Conservation (phyloP, 805 yeast genomes). For the Zygosaccharomyces gambellarensis region DNA sequence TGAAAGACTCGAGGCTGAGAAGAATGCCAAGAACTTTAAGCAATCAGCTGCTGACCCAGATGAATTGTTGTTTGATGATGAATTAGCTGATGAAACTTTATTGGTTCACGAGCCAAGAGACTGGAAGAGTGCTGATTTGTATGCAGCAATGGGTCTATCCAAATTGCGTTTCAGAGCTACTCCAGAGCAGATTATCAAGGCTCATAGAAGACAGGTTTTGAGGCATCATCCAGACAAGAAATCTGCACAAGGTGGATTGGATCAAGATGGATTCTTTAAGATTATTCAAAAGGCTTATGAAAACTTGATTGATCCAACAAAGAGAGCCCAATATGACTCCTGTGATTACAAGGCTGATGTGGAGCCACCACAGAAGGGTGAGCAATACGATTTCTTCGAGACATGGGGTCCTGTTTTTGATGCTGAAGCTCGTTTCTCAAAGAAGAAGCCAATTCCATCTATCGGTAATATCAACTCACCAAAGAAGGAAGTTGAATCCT, state of each 20-base stretch:
- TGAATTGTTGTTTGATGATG: slow-evolving; percentile 43
- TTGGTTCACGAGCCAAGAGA: slow-evolving; percentile 92
- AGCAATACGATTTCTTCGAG: slow-evolving; percentile 76
- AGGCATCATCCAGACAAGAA: slow-evolving; percentile 98
- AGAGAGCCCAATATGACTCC: slow-evolving; percentile 92
- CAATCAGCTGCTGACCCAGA: slow-evolving; percentile 55
- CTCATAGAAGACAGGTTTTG: slow-evolving; percentile 94
- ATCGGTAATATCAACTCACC: slow-evolving; percentile 66
- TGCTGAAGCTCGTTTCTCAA: slow-evolving; percentile 88
- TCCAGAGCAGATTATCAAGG: slow-evolving; percentile 88
- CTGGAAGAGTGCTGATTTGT: slow-evolving; percentile 95
- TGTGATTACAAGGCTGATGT: slow-evolving; percentile 89
- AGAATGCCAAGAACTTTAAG: slow-evolving; percentile 69
- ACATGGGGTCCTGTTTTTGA: slow-evolving; percentile 92
- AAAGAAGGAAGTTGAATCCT: slow-evolving; percentile 77
- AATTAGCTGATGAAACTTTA: slow-evolving; percentile 73
- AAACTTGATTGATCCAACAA: slow-evolving; percentile 74
- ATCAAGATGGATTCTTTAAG: slow-evolving; percentile 95
- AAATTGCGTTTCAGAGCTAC: slow-evolving; percentile 88
- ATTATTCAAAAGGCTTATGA: slow-evolving; percentile 96
- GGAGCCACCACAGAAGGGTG: slow-evolving; percentile 62
- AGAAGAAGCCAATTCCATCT: slow-evolving; percentile 79
- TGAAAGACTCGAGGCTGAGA: slow-evolving; percentile 88
- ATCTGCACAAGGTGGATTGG: slow-evolving; percentile 74
- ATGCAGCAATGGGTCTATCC: slow-evolving; percentile 91